Base-by-base conservation (phyloP, 2,329 filamentous ascomycete species). In the Phaeosphaeriaceae sp. region DNA sequence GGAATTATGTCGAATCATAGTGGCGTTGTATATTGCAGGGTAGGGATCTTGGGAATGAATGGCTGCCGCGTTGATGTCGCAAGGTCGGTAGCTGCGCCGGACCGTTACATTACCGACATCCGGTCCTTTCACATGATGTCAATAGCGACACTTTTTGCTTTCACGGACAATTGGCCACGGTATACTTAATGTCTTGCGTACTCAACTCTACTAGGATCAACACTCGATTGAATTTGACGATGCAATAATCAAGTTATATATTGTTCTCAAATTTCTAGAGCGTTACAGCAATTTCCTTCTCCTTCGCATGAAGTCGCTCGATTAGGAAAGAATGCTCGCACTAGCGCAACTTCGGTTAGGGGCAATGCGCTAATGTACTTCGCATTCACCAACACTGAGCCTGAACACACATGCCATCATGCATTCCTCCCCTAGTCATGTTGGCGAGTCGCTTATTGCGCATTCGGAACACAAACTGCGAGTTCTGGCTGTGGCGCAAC, bases 261-360 rank as follows among this genome's bases (percentile, higher is more conserved):
- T 36, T 15, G 7, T 13, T 36, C 6, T 36, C 9, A 36, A 13
- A 7, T 3, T 36, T 36, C 6, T 36, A 7, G 31, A 13, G 31
- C 3, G 3, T 5, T 36, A 36, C 7, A 36, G 13, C 31, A 5
- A 36, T 36, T 36, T 41, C 20, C 17, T 17, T 46, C 19, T 7
- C 24, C 6, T 48, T 66, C 63, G 63, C 63, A 64, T n/a, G 42
- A 53, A 41, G 20, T 64, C 61, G 56, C 61, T 58, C 61, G 24
- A 62, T 62, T 58, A 42, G 63, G 63, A 63, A 61, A 19, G 31
- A 50, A 49, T 17, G 24, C 25, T 21, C 19, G 21, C 40, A 57
- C 54, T 66, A 62, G 53, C 56, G 58, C 21, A n/a, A 6, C 21
- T 40, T 17, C 25, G 44, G 3, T 41, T 7, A 21, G 5, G 33